A percentile compares a stretch with the other conserved stretches of the same genome.
phyloP scores from a whole-genome alignment of 805 yeast genomes.

The Grigorovia jiainica region DNA sequence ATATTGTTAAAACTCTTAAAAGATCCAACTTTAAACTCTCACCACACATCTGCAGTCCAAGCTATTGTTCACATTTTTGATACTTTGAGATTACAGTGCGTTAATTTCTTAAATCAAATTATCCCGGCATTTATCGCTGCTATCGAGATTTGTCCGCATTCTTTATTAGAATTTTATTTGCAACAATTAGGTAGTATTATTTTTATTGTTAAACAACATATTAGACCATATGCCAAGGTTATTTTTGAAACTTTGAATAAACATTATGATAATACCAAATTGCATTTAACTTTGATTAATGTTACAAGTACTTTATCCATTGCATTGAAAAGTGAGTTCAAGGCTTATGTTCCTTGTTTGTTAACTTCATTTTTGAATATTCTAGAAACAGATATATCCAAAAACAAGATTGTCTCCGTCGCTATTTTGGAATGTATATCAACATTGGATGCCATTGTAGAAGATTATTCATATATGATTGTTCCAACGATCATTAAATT shows the following conservation, averaged over 20 bases:
- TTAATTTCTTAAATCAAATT: conserved; percentile 73
- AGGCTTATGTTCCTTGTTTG: conserved; percentile 62
- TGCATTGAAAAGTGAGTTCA: conserved; percentile 87
- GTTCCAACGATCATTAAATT: conserved; percentile 71
- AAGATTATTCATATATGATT: conserved; percentile 75
- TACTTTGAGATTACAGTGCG: conserved; percentile 77
- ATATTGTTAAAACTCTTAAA: conserved; percentile 72
- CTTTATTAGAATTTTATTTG: conserved; percentile 74
- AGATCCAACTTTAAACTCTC: conserved; percentile 72
- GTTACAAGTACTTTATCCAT: conserved; percentile 72
- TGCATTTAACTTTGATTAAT: conserved; percentile 66
- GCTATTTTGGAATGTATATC: conserved; percentile 75
- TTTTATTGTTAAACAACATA: conserved; percentile 77
- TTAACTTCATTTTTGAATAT: conserved; percentile 64
- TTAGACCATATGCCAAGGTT: conserved; percentile 66
- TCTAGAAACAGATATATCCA: conserved; percentile 57
- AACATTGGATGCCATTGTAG: conserved; percentile 73
- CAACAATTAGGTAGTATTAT: conserved; percentile 74
- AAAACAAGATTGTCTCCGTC: conserved; percentile 47
- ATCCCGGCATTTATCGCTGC: conserved; percentile 77
- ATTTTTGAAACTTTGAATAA: conserved; percentile 64
- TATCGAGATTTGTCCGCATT: conserved; percentile 65
- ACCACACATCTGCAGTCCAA: conserved; percentile 82
- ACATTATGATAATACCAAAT: conserved; percentile 46
- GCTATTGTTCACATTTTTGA: conserved; percentile 85